Base-by-base conservation (phyloP, 2,329 filamentous ascomycete species). In the Exophiala lecanii-corni region DNA sequence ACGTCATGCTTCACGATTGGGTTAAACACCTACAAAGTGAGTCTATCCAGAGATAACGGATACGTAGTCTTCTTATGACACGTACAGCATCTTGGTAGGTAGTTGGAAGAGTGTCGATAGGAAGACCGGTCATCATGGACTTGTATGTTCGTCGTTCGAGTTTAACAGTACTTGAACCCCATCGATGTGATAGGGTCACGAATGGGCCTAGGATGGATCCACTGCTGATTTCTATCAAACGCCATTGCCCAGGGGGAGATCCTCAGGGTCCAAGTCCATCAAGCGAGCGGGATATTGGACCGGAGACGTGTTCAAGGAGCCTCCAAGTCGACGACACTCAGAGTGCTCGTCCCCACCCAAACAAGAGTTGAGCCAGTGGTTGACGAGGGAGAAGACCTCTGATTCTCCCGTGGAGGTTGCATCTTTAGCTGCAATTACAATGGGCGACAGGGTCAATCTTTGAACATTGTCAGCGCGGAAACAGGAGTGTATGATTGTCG, bases 11-110 rank as follows among this genome's bases (percentile, higher is more conserved):
- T n/a, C n/a, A n/a, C n/a, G n/a, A n/a, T n/a, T 23, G 3, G 6
- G 19, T 21, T 26, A 26, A 20, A 6, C 9, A 35, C 15, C 4
- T 57, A 39, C 57, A 59, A 13, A 59, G 41, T 7, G 51, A 54
- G 36, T 59, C 57, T 13, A 59, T 56, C 57, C 57, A 60, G 12
- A 60, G 36, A 36, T 55, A 59, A 9, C 44, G 28, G 15, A 58
- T 23, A 2, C 47, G 45, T 18, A 51, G 26, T 19, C 35, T 30
- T 34, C 43, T 34, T 10, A 43, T 45, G 9, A 58, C 44, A 5
- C 15, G n/a, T 7, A 60, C 48, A 15, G 56, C 57, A 35, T 60
- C 57, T 36, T 47, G 47, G 38, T 57, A 58, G 9, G 56, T 59
- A 15, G 41, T 43, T 4, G 56, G 47, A 4, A 60, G 45, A 20